Evolutionary conservation across 2,329 filamentous ascomycete genomes (phyloP), one percentile per base, ranked within the genome.

Genomic region (Dactylonectria macrodidyma): DNA sequence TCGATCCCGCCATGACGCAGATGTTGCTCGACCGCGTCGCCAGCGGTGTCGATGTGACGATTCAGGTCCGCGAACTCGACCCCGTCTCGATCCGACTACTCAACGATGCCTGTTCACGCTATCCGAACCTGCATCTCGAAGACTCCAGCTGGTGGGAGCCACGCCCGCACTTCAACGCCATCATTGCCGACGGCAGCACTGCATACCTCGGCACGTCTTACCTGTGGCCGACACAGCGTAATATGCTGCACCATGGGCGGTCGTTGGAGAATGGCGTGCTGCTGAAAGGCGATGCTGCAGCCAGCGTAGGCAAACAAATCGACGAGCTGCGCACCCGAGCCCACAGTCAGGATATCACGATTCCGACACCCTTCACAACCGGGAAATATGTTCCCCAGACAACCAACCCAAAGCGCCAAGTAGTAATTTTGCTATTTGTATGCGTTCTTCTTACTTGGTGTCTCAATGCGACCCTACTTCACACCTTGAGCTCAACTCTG

Each of bases 91-190:
- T 44, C 14, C 14, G 16, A n/a, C 41, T 44, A 3, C n/a, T 44
- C 14, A 44, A 8, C 6, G 52, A 34, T 9, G 6, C 38, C 34
- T 19, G 22, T 33, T 19, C n/a, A 16, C 33, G 8, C 8, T 24
- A 24, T 36, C 11, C 10, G 3, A 55, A 24, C 34, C 52, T 55
- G 52, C 52, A 24, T 11, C 52, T 55, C 33, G 52, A 55, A 33
- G 38, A 55, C 52, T 8, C 38, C n/a, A 55, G 52, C 52, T 55
- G 52, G 52, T 55, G 52, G 52, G 52, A 55, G 52, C 52, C 52
- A 5, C 52, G 52, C 19, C 52, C 52, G 52, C 52, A 55, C 33
- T 55, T 30, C 22, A 55, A 55, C 33, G 33, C 52, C 52, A 55
- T 55, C n/a, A 19, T 55, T 34, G 52, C 52, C 52, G 52, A 55